These are phyloP conservation scores for Aspergillus novofumigatus DNA, from an alignment of 2,329 filamentous ascomycete genomes.

Conservation along the genomic window DNA sequence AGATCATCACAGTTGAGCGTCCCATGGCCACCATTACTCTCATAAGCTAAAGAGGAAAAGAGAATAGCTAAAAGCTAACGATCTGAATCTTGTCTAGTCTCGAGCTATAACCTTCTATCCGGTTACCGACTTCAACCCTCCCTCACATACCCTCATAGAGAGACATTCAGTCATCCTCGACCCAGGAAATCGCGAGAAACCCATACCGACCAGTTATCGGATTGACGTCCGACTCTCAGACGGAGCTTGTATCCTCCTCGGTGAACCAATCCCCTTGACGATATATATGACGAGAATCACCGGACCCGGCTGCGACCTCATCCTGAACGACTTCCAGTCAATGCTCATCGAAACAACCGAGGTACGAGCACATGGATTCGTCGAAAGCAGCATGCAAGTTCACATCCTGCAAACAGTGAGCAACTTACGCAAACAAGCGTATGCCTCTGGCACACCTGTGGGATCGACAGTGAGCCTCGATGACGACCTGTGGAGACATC, in stretches of 20 bases:
- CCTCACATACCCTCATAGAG: background rate
- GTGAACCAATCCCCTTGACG: slow-evolving; percentile 9
- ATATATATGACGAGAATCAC: slow-evolving; percentile 8
- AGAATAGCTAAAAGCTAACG: background rate
- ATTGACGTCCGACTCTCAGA: slow-evolving; percentile 9
- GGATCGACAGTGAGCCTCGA: background rate
- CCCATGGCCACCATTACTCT: background rate
- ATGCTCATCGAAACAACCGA: slow-evolving; percentile 19
- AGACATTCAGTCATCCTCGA: background rate
- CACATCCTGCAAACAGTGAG: slow-evolving; percentile 16
- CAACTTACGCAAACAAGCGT: slow-evolving; percentile 3
- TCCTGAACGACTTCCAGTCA: slow-evolving; percentile 15
- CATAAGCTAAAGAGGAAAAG: no score
- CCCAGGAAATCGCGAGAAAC: background rate
- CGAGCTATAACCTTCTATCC: background rate
- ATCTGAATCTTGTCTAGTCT: background rate
- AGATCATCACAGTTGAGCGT: slow-evolving; percentile 4
- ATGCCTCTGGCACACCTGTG: no score
- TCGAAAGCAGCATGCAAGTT: slow-evolving; percentile 3
- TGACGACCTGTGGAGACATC: background rate
- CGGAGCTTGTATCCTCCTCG: slow-evolving; percentile 11
- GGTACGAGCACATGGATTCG: slow-evolving; percentile 3
- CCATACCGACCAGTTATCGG: background rate
- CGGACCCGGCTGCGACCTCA: background rate
- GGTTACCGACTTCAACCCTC: background rate